Percentiles rank a stretch among this genome's conserved stretches.
These are phyloP conservation scores for Lentinula edodes DNA, from an alignment of 768 basidiomycete species.

Conservation along the genomic window DNA sequence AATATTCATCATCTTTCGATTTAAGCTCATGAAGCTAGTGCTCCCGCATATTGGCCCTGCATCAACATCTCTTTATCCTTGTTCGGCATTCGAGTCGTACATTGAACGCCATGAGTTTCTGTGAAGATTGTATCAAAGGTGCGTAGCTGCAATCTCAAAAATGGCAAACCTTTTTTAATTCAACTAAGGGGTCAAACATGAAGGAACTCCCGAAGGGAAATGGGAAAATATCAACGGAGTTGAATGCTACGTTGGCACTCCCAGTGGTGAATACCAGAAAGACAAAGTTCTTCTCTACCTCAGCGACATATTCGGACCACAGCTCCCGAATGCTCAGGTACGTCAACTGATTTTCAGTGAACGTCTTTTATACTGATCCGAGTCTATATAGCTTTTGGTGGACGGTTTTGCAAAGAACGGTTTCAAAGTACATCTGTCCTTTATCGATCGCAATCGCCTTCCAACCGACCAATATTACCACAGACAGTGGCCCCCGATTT, in stretches of 20 bases:
- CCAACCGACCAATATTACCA: not conserved
- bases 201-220: conserved; percentile 19
- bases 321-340: conserved; percentile 23
- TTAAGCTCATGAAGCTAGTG: no score
- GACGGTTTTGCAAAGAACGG: conserved; percentile 13
- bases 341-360: not conserved
- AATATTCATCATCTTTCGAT: no score
- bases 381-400: conserved; percentile 4
- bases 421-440: not conserved
- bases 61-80: no score
- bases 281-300: conserved; percentile 34
- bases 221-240: conserved; percentile 31
- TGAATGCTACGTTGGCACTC: conserved; percentile 35
- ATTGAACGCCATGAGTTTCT: conserved; percentile 1
- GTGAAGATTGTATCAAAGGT: conserved; percentile 6
- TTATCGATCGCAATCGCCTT: not conserved
- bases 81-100: no score
- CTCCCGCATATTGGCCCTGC: no score
- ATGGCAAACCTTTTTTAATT: not conserved
- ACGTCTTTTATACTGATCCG: not conserved
- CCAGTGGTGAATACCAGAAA: conserved; percentile 29
- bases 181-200: not conserved
- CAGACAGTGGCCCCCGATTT: conserved; percentile 12
- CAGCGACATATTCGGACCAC: conserved; percentile 32
- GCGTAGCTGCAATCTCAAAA: not conserved